Base-by-base conservation (phyloP, 1,284 basidiomycete genomes). In the Cryptococcus sp. region DNA sequence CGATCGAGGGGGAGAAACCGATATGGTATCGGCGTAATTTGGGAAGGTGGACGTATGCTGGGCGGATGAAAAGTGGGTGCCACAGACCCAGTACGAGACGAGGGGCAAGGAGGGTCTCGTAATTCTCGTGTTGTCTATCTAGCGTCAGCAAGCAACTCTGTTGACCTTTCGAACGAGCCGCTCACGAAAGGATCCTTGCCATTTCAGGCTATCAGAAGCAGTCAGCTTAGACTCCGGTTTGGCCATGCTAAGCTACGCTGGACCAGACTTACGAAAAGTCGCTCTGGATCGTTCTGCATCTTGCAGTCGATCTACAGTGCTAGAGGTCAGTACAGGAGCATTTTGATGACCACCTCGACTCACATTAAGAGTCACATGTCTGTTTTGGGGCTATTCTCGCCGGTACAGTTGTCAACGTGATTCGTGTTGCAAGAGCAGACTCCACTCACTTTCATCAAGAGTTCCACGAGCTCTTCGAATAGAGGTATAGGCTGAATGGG, bases 11-110 rank as follows among this genome's bases (percentile, higher is more conserved):
- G 69, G 78, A 89, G 50, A 84, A 79, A 7, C 95, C 96, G 67
- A 99, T 97, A 78, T 94, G 88, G 56, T 90, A 91, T 44, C 92
- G 85, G 49, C 85, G 84, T 77, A 92, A 88, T 67, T 69, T 60
- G 10, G 93, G 91, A 41, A 99, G 81, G 59, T 87, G 81, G 40
- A 80, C 78, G 77, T 89, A 87, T 3, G 95, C 93, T 19, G 87
- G 85, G 16, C 80, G 81, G 56, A 98, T 80, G 81, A 97, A 99
- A 53, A 88, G 85, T 5, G 96, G 93, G 80, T 99, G 95, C 93
- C 93, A 95, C 31, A 83, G 77, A 45, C 84, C 95, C 46, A 99
- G 83, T 41, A 98, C 83, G 65, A 99, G 86, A 8, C 95, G 87
- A 0, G 95, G 93, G 2, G 90, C 90, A 47, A 99, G 87, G 23